A percentile compares a stretch with the other conserved stretches of the same genome.
These are phyloP conservation scores for Colletotrichum sp. DNA, from an alignment of 2,329 filamentous ascomycete genomes.

Conservation along the genomic window DNA sequence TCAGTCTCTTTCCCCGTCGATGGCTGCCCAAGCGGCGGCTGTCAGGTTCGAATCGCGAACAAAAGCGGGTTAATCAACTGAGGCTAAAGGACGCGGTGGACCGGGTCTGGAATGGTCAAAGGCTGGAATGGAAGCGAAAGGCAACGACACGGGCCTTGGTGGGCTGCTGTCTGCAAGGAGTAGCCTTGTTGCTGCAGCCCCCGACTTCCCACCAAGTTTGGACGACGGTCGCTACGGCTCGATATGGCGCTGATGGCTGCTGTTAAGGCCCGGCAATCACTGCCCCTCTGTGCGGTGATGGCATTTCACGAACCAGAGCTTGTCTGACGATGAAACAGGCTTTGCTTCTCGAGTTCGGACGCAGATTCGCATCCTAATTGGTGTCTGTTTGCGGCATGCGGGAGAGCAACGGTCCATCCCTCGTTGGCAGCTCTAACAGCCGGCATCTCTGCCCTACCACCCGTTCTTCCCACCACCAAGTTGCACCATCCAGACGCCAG, in stretches of 20 bases:
- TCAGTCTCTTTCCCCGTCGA: neutral
- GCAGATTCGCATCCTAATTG: neutral
- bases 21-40: constrained; percentile 21
- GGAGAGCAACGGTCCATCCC: constrained; percentile 2
- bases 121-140: constrained; percentile 14
- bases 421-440: constrained; percentile 5
- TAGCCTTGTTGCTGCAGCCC: constrained; percentile 12
- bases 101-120: constrained; percentile 9
- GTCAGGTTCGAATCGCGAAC: constrained; percentile 11
- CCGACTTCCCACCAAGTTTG: neutral
- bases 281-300: neutral
- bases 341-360: constrained; percentile 1
- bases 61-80: neutral
- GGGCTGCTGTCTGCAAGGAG: constrained; percentile 1
- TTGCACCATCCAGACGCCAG: neutral
- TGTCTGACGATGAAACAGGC: constrained; percentile 17
- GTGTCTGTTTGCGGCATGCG: neutral
- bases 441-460: constrained; percentile 8
- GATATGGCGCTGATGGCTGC: constrained; percentile 1
- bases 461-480: neutral
- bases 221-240: neutral
- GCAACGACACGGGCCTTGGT: constrained; percentile 2
- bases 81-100: constrained; percentile 3
- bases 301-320: neutral
- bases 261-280: neutral